Percentiles rank a stretch among this genome's conserved stretches.
These are phyloP conservation scores for Jamesozyma rosinii DNA, from an alignment of 805 yeast genomes.

Conservation along the genomic window DNA sequence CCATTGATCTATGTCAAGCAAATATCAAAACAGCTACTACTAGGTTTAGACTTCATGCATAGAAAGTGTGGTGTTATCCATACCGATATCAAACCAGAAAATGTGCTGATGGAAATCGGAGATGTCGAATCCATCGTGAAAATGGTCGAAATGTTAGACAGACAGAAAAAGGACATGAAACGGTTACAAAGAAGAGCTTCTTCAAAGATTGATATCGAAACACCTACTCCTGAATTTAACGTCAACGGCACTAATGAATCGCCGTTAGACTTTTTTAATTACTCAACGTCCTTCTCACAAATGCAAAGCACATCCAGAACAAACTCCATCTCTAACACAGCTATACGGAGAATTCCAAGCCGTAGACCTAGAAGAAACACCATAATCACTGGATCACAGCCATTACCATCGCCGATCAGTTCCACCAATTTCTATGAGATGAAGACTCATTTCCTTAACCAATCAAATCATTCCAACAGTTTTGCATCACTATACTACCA, in stretches of 20 bases:
- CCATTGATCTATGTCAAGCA: conserved; percentile 71
- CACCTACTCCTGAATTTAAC: background rate
- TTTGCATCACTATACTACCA: conserved; percentile 5
- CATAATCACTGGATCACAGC: conserved; percentile 83
- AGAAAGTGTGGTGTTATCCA: conserved; percentile 60
- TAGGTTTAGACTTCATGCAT: conserved; percentile 60
- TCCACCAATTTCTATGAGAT: conserved; percentile 35
- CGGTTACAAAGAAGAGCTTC: conserved; percentile 35
- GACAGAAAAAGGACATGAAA: conserved; percentile 37
- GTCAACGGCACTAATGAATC: background rate
- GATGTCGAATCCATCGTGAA: conserved; percentile 71
- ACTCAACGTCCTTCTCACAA: conserved; percentile 1
- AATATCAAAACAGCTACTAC: conserved; percentile 66
- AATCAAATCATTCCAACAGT: conserved; percentile 8
- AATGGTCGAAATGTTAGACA: conserved; percentile 54
- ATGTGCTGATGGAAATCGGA: conserved; percentile 69
- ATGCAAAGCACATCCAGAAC: background rate
- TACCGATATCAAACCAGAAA: conserved; percentile 71
- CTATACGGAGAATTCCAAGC: conserved; percentile 14
- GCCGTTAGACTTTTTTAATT: background rate
- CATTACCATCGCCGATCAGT: conserved; percentile 79
- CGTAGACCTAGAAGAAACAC: conserved; percentile 60
- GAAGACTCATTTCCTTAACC: conserved; percentile 23
- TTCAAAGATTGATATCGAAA: conserved; percentile 8
- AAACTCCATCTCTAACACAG: conserved; percentile 1